Percentiles rank a stretch among this genome's conserved stretches.
Conservation (phyloP, 2,329 filamentous ascomycete genomes). For the Fusarium verrucosum region DNA sequence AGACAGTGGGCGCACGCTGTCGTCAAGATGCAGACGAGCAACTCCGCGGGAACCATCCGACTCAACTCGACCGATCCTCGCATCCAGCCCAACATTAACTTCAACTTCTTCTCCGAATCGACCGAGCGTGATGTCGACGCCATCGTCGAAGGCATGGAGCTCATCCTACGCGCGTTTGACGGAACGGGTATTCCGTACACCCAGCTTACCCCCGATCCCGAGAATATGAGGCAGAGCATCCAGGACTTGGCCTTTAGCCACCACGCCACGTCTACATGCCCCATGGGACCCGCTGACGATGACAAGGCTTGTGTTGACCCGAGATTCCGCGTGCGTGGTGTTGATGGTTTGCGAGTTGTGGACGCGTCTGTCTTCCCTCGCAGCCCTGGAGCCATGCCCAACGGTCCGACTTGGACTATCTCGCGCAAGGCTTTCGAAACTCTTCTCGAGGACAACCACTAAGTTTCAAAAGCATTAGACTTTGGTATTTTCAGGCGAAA, state of each 20-base stretch:
- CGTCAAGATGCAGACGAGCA: constrained; percentile 7
- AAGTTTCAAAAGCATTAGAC: background rate
- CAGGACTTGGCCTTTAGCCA: background rate
- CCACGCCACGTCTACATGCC: background rate
- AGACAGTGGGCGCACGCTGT: constrained; percentile 4
- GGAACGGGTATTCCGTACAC: constrained; percentile 5
- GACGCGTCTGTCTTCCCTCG: constrained; percentile 3
- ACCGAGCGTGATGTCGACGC: background rate
- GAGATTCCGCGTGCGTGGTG: background rate
- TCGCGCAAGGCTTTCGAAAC: constrained; percentile 12
- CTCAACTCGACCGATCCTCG: background rate
- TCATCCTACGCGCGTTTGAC: background rate
- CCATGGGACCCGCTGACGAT: background rate
- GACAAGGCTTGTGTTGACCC: background rate
- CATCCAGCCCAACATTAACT: background rate
- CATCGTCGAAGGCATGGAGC: constrained; percentile 2
- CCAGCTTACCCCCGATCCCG: background rate
- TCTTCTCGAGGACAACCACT: background rate
- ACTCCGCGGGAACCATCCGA: constrained; percentile 1
- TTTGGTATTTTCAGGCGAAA: too few species aligned
- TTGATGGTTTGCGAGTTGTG: constrained; percentile 2
- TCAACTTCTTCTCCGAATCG: background rate
- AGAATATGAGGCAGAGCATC: background rate
- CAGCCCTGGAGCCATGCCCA: constrained; percentile 8
- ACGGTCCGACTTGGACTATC: constrained; percentile 8